Evolutionary conservation across 2,329 filamentous ascomycete genomes (phyloP).

Genomic region (Aspergillus sp.): DNA sequence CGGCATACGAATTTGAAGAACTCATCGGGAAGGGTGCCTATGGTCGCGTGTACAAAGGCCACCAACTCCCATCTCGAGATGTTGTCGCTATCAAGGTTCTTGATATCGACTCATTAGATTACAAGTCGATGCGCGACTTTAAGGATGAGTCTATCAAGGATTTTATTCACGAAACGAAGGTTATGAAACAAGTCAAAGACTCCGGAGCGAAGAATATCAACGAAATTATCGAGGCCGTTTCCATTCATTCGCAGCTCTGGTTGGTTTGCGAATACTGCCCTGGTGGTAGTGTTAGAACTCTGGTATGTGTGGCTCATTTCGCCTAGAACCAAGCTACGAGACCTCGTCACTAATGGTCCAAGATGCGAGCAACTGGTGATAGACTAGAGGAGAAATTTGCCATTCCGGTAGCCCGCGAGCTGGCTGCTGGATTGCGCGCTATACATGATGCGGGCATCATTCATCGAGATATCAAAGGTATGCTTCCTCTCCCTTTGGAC

Average conservation of each 20-base stretch:
- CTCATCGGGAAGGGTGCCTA: constrained; percentile 53
- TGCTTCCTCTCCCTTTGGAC: background rate
- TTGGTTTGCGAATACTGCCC: constrained; percentile 67
- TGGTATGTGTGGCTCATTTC: constrained; percentile 47
- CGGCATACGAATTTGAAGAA: constrained; percentile 51
- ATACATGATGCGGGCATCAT: constrained; percentile 66
- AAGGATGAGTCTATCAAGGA: constrained; percentile 52
- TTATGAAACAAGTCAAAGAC: constrained; percentile 62
- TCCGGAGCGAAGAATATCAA: constrained; percentile 64
- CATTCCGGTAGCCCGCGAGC: constrained; percentile 63
- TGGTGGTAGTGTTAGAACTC: constrained; percentile 63
- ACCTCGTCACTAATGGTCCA: background rate
- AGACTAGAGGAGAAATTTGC: constrained; percentile 61
- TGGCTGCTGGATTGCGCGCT: constrained; percentile 61
- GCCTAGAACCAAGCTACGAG: too few relatives aligned
- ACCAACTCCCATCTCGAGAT: constrained; percentile 38
- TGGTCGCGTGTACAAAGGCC: constrained; percentile 52
- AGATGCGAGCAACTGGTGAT: constrained; percentile 51
- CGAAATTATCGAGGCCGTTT: constrained; percentile 62
- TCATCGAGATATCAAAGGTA: constrained; percentile 65
- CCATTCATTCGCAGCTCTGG: constrained; percentile 65
- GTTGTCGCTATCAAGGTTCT: constrained; percentile 54
- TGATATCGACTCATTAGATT: constrained; percentile 51
- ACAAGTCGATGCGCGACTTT: constrained; percentile 46
- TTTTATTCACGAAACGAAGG: constrained; percentile 63